Evolutionary conservation across 768 basidiomycete genomes (phyloP), one percentile per base, ranked within the genome.

Genomic region (Trametes punicea): DNA sequence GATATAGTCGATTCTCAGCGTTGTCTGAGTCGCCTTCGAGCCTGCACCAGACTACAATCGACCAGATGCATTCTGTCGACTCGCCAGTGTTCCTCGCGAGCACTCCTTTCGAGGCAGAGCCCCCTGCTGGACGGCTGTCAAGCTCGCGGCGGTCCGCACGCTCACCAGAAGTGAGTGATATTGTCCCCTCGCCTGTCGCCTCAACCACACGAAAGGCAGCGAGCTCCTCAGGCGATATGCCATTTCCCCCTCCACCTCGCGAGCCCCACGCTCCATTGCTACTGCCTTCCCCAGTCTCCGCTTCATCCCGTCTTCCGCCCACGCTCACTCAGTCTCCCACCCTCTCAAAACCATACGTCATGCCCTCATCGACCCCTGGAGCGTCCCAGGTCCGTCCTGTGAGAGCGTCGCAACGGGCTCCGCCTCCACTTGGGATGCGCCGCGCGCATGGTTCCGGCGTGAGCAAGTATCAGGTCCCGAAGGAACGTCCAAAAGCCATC

Each of bases 11-110:
- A 4, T 33, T 25, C 30, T 27, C 55, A 6, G 39, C 38, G 9
- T 49, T 49, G 31, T 34, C 55, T 18, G 47, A 49, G 33, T 56
- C 47, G 18, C 48, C 47, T 1, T 29, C 48, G n/a, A 49, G 47
- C 15, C 25, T 56, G n/a, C 23, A 9, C 23, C 39, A 47, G 16
- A 21, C 20, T 7, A 30, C 46, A 2, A 25, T 46, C 9, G 15
- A 33, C 4, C 29, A 42, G 8, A 31, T 30, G 3, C 41, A 52
- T 16, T 54, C 52, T 13, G 18, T 36, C 16, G 52, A 46, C 34
- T 26, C 33, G 4, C 46, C 51, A 7, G 23, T 16, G 1, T 38
- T 44, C 2, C 29, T 27, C 25, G n/a, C 23, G 4, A 20, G 23
- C 34, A 10, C 18, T 2, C 26, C 5, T 4, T 26, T 44, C 11